Evolutionary conservation across 495 filamentous ascomycete genomes (phyloP).

Genomic region (Copromyces sp.): DNA sequence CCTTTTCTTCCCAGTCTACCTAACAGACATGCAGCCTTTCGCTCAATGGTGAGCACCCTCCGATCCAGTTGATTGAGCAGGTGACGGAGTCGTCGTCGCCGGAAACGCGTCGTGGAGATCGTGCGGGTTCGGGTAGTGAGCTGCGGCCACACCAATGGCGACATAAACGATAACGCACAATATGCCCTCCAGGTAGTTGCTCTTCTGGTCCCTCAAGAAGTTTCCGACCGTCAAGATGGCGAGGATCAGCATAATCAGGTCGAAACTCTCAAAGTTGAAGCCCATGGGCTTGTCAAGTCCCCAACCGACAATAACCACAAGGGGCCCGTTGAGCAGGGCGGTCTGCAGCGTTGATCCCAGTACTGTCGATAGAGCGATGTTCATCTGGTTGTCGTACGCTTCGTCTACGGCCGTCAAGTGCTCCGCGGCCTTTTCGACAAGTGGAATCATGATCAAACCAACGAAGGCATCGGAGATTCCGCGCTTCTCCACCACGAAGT

Average conservation of each 20-base stretch:
- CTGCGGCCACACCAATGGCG: constrained; percentile 52
- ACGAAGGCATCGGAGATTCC: constrained; percentile 69
- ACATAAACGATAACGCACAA: constrained; percentile 64
- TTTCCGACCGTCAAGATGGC: constrained; percentile 80
- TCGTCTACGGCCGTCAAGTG: constrained; percentile 87
- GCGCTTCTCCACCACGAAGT: constrained; percentile 52
- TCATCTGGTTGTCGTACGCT: constrained; percentile 79
- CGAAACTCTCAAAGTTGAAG: constrained; percentile 81
- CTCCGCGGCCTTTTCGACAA: constrained; percentile 88
- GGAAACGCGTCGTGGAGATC: not conserved
- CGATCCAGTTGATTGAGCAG: not conserved
- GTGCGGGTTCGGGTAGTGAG: constrained; percentile 49
- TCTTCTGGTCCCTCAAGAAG: constrained; percentile 69
- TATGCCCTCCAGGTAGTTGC: constrained; percentile 70
- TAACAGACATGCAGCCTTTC: not conserved
- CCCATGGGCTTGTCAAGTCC: constrained; percentile 60
- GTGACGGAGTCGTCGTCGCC: not conserved
- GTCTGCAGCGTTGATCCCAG: constrained; percentile 86
- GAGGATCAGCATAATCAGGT: constrained; percentile 76
- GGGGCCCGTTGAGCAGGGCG: constrained; percentile 75
- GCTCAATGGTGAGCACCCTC: not conserved
- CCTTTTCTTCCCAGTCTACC: not conserved
- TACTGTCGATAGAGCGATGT: constrained; percentile 85
- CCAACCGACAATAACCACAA: constrained; percentile 81
- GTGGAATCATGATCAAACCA: constrained; percentile 66